phyloP scores from a whole-genome alignment of 345 rosid species.

The Hypericum androsaemum region DNA sequence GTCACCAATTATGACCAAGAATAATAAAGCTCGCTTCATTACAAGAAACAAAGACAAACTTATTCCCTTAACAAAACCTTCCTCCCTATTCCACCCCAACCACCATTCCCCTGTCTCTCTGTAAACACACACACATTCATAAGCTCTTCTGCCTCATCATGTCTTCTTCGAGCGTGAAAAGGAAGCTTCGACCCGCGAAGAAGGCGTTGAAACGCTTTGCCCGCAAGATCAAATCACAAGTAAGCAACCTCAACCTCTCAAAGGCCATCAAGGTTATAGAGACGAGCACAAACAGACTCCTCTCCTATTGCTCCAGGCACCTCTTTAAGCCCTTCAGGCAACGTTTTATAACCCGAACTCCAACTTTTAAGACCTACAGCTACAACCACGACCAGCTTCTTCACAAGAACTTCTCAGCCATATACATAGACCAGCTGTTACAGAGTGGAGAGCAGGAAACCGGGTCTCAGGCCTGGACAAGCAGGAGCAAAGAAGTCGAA shows the following conservation, averaged over 20 bases:
- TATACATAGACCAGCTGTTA: constrained; percentile 40
- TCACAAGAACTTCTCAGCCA: constrained; percentile 17
- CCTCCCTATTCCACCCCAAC: too few relatives aligned
- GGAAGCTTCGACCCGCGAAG: constrained; percentile 55
- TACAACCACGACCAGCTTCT: constrained; percentile 2
- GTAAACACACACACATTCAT: not conserved
- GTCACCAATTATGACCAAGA: too few relatives aligned
- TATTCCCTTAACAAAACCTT: too few relatives aligned
- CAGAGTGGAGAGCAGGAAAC: constrained; percentile 7
- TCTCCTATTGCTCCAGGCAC: constrained; percentile 35
- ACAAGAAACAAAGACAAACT: too few relatives aligned
- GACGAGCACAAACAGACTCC: constrained; percentile 29
- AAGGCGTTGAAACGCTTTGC: constrained; percentile 52
- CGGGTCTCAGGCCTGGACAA: constrained; percentile 15
- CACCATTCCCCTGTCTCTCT: too few relatives aligned
- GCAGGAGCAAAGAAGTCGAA: constrained; percentile 22
- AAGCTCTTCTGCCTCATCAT: constrained; percentile 13
- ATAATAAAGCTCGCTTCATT: too few relatives aligned
- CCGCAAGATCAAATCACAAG: constrained; percentile 33
- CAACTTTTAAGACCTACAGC: constrained; percentile 15
- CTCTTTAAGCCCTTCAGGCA: constrained; percentile 36
- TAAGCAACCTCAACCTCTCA: constrained; percentile 30
- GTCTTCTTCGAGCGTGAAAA: constrained; percentile 37
- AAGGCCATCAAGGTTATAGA: constrained; percentile 24
- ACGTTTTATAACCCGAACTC: constrained; percentile 22